phyloP scores from a whole-genome alignment of 2,329 filamentous ascomycete genomes.

The Fusarium goolgardi region DNA sequence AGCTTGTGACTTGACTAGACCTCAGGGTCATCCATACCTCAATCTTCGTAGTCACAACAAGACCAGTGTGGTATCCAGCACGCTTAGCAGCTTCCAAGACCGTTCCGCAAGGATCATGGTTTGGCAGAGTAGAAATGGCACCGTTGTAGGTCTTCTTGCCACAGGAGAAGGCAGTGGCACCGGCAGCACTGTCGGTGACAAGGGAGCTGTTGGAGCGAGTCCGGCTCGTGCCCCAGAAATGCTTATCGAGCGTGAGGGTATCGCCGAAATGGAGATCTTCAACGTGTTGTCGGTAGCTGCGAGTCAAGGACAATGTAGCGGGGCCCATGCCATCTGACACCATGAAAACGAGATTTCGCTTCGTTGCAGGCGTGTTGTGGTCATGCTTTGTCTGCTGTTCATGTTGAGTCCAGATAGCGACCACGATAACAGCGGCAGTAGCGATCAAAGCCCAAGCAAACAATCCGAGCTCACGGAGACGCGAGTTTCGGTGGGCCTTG shows the following conservation, averaged over 20 bases:
- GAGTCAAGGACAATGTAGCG: constrained; percentile 85
- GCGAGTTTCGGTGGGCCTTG: constrained; percentile 51
- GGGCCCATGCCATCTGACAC: constrained; percentile 99
- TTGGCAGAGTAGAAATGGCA: constrained; percentile 89
- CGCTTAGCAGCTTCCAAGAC: constrained; percentile 93
- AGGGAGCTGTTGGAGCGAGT: constrained; percentile 86
- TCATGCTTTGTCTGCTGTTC: constrained; percentile 62
- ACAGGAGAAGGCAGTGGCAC: constrained; percentile 95
- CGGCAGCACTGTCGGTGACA: constrained; percentile 96
- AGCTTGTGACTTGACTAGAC: background rate
- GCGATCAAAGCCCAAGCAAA: constrained; percentile 87
- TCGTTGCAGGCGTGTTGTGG: constrained; percentile 63
- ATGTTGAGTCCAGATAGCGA: constrained; percentile 83
- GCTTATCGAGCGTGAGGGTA: constrained; percentile 82
- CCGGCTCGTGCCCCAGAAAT: constrained; percentile 89
- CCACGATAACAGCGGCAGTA: constrained; percentile 80
- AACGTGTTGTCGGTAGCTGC: constrained; percentile 84
- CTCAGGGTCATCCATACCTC: constrained; percentile 5
- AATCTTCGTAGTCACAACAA: constrained; percentile 86
- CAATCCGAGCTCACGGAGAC: constrained; percentile 76
- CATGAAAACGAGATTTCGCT: constrained; percentile 98
- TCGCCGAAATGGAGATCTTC: constrained; percentile 79
- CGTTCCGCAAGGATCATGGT: constrained; percentile 88
- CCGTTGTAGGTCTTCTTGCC: constrained; percentile 96
- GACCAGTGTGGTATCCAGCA: constrained; percentile 89